Evolutionary conservation across 805 yeast genomes (phyloP), one percentile per base, ranked within the genome.

Genomic region (Candida suzukii): DNA sequence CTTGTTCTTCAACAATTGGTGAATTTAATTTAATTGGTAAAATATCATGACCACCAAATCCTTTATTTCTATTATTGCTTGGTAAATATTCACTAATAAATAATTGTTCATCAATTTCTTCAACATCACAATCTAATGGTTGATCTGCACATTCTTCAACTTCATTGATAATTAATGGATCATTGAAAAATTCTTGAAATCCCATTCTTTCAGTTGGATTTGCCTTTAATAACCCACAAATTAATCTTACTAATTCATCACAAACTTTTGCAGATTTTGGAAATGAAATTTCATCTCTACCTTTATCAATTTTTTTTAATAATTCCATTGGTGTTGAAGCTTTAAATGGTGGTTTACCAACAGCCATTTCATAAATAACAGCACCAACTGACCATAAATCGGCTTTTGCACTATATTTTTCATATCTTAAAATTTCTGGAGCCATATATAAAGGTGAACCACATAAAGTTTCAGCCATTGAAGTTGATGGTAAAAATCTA

Each of bases 361-460:
- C 88, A 12, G 86, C 75, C 96, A 93, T 90, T 62, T 93, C 99
- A 62, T 82, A 93, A 12, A 90, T 66, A 1, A 93, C 98, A 1
- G 98, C 95, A 3, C 99, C 99, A 4, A 91, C 96, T 7, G 97
- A 88, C 99, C 99, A 93, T 48, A 93, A 64, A 58, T 93, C 99
- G 0, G 97, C 98, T 59, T 88, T 90, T 5, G 98, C 99, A 51
- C 90, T 88, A 65, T 93, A 93, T 63, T 88, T 93, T 59, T 93
- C 97, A 56, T 87, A 90, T 47, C 95, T 73, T 51, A 93, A 68
- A 37, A 93, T 93, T 64, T 93, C 99, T 0, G 99, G 99, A 0
- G 99, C 99, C 99, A 93, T 93, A 63, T 93, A 93, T 35, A 93
- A 72, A 3, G 99, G 99, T 11, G 96, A 87, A 1, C 99, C 99